Percentiles rank a stretch among this genome's conserved stretches.
Conservation (phyloP, 768 basidiomycete species). For the Cystobasidium onofrii region DNA sequence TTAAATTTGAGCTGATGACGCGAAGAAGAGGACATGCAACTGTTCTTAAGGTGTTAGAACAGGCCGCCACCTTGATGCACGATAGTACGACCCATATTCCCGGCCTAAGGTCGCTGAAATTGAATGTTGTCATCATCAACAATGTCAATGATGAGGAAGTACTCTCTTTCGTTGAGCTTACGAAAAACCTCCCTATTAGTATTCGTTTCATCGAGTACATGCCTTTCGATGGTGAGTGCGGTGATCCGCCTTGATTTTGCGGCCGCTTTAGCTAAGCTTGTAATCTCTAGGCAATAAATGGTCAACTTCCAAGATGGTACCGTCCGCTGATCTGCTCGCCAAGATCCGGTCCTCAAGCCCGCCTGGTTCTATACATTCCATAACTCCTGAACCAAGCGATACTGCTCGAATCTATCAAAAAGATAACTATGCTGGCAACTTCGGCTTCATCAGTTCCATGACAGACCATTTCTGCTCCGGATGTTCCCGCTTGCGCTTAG, state of each 20-base stretch:
- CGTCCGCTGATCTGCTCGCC: neutral
- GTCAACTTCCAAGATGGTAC: neutral
- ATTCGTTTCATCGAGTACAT: constrained; percentile 89
- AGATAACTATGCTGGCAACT: constrained; percentile 41
- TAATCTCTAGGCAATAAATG: constrained; percentile 1
- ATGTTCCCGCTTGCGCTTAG: constrained; percentile 74
- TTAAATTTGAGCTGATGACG: constrained; percentile 81
- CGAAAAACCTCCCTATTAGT: constrained; percentile 56
- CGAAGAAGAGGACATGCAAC: constrained; percentile 64
- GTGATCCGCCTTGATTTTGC: too few relatives aligned
- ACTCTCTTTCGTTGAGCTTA: constrained; percentile 68
- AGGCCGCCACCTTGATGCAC: constrained; percentile 51
- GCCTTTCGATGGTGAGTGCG: constrained; percentile 62
- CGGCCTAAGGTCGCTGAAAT: constrained; percentile 50
- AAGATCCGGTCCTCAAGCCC: neutral
- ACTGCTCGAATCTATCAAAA: constrained; percentile 20
- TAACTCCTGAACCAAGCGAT: constrained; percentile 4
- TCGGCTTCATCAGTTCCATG: constrained; percentile 83
- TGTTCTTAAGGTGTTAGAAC: constrained; percentile 60
- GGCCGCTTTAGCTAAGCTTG: too few relatives aligned
- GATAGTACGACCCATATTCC: neutral
- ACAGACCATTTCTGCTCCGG: constrained; percentile 83
- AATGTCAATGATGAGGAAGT: constrained; percentile 75
- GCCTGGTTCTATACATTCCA: neutral
- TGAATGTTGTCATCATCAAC: constrained; percentile 76